Base-by-base conservation (phyloP, 2,329 filamentous ascomycete genomes). In the Zymoseptoria tritici region DNA sequence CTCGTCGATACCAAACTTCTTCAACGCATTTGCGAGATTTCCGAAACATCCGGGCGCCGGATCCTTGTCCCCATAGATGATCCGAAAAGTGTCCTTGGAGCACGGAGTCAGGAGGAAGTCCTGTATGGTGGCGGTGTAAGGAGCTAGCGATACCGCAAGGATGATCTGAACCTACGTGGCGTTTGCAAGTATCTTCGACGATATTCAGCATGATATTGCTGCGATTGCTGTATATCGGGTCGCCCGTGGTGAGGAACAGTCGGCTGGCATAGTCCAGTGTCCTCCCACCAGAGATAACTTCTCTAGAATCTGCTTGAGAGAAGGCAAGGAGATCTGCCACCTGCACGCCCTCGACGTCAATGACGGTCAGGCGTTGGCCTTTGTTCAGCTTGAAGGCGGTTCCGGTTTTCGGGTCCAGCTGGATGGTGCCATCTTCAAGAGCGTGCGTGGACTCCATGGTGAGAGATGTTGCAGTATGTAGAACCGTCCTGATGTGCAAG, bases 41-140 rank as follows among this genome's bases (percentile, higher is more conserved):
- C 68, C 68, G 58, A 68, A 69, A 50, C 68, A 70, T 9, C 68
- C 68, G 50, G 61, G 65, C 50, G 65, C 64, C 1, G 67, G 67
- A 3, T 70, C 65, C 49, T 67, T 61, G 57, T 69, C 62, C 4
- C 61, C 62, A 36, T 68, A 69, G 19, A 66, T 64, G 16, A 68
- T 65, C 5, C 66, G 60, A 54, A 65, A 67, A 3, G 66, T 66
- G 49, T 64, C 64, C 19, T 63, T 61, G 2, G 64, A 66, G 56
- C 63, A 67, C 19, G 64, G 66, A 22, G 66, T 66, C 22, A 66
- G 52, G 2, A 67, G 51, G 29, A 67, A 67, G 56, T 67, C 66
- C 26, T 29, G 9, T 9, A 29, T 29, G 26, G 8, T 9, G 26
- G 8, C 26, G 26, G 46, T 62, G 57, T 29, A 2, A 29, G 26